Base-by-base conservation (phyloP, 2,329 filamentous ascomycete species). In the Ceratocystiopsis sp. region DNA sequence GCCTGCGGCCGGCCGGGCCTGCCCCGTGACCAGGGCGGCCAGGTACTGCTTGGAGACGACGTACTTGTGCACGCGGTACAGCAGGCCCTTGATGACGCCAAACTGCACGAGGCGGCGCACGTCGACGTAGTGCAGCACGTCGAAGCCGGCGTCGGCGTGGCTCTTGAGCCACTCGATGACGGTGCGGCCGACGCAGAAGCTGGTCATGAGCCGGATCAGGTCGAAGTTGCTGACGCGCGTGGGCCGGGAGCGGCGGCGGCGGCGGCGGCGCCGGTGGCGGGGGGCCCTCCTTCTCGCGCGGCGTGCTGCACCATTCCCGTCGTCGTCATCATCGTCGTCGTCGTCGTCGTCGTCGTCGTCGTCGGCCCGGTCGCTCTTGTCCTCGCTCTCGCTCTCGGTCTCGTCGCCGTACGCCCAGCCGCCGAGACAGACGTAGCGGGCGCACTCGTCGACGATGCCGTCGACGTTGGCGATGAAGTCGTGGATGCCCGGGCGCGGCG, bases 1-100 rank as follows among this genome's bases (percentile, higher is more conserved):
- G 18, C 12, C 34, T 18, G n/a, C 39, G 32, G 12, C 39, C 45
- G 50, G 54, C 13, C 13, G 38, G 41, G 1, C 64, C 60, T 19
- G 64, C 2, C 72, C 73, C 35, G 69, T 69, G 1, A 71, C 74
- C 43, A 77, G 55, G 3, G 64, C 62, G 9, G 69, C 65, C 18
- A 80, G 60, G 51, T 76, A 74, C 56, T 75, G 71, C 54, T 75
- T 75, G 4, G 71, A 77, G 1, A 93, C 74, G 25, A 85, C 82
- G 57, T 93, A 93, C 58, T 91, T 93, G 63, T 96, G 85, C 36
- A 95, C 80, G 33, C 91, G 76, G 60, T 95, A 95, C 19, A 98
- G 63, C 51, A 93, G 83, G 15, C 89, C 87, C 62, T 96, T 96
- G 59, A 96, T 93, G 46, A 95, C 73, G 45, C 89, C 91, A 55